Evolutionary conservation across 495 filamentous ascomycete genomes (phyloP).

Genomic region (Tuber brumale): DNA sequence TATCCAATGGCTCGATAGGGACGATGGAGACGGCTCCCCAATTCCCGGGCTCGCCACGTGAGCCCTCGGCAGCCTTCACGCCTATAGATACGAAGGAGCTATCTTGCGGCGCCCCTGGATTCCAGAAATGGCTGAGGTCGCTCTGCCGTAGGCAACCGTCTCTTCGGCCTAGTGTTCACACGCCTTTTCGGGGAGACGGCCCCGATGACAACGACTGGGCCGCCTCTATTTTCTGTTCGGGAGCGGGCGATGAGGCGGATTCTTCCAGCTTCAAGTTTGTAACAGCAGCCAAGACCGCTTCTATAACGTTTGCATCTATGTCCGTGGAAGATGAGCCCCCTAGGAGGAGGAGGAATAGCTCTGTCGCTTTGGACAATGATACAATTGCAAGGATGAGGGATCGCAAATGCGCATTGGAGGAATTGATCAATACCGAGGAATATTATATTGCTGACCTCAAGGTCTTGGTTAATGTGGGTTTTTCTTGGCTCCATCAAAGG

Average conservation of each 20-base stretch:
- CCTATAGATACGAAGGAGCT: slow-evolving; percentile 10
- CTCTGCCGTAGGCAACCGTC: slow-evolving; percentile 49
- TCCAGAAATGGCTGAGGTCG: slow-evolving; percentile 56
- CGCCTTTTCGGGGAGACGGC: slow-evolving; percentile 20
- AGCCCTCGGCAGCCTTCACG: neutral
- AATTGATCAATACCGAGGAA: slow-evolving; percentile 77
- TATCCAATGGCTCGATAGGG: slow-evolving; percentile 1
- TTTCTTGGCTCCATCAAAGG: slow-evolving; percentile 1
- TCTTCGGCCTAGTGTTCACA: slow-evolving; percentile 42
- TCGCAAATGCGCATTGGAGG: slow-evolving; percentile 70
- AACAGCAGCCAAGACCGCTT: slow-evolving; percentile 68
- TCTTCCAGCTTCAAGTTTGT: slow-evolving; percentile 73
- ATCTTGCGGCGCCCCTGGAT: slow-evolving; percentile 41
- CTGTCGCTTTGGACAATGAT: slow-evolving; percentile 62
- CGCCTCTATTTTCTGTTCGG: slow-evolving; percentile 30
- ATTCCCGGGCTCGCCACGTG: slow-evolving; percentile 2
- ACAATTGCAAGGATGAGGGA: slow-evolving; percentile 63
- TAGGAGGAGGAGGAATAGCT: slow-evolving; percentile 52
- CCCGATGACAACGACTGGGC: slow-evolving; percentile 5
- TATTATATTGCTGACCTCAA: slow-evolving; percentile 82
- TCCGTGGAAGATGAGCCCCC: slow-evolving; percentile 55
- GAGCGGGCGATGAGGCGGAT: slow-evolving; percentile 50
- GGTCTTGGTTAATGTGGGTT: slow-evolving; percentile 71
- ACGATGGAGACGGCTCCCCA: neutral
- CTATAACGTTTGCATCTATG: slow-evolving; percentile 61